Percentiles rank a stretch among this genome's conserved stretches.
Conservation (phyloP, 2,329 filamentous ascomycete species). For the Pleochaeta shiraiana region DNA sequence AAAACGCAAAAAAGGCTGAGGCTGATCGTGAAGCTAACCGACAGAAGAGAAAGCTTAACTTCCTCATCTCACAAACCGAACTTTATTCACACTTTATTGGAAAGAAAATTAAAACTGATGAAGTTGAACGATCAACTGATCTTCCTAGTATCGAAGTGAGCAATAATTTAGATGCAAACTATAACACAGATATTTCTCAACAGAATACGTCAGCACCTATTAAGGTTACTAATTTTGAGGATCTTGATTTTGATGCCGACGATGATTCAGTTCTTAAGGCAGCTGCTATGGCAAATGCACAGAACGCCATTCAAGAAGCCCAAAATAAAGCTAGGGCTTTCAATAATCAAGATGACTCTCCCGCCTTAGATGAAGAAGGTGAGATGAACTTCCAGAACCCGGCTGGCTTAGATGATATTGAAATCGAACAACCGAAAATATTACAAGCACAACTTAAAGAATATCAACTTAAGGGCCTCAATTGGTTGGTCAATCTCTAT, state of each 20-base stretch:
- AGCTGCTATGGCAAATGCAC: constrained; percentile 86
- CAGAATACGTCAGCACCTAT: constrained; percentile 29
- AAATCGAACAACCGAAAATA: constrained; percentile 85
- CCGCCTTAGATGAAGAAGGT: constrained; percentile 67
- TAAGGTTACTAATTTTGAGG: constrained; percentile 85
- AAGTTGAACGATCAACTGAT: constrained; percentile 77
- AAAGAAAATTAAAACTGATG: constrained; percentile 96
- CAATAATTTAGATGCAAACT: constrained; percentile 23
- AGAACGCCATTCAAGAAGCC: constrained; percentile 85
- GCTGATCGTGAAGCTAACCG: constrained; percentile 93
- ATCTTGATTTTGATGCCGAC: constrained; percentile 87
- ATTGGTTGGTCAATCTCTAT: constrained; percentile 97
- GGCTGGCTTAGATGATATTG: constrained; percentile 78
- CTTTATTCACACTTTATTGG: constrained; percentile 99
- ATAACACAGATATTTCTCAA: constrained; percentile 26
- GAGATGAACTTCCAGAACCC: constrained; percentile 99
- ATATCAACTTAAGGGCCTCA: constrained; percentile 97
- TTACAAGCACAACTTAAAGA: constrained; percentile 90
- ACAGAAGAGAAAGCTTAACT: constrained; percentile 97
- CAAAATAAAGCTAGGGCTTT: constrained; percentile 85
- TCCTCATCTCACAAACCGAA: constrained; percentile 96
- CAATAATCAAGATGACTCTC: constrained; percentile 47
- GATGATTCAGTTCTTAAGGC: constrained; percentile 64
- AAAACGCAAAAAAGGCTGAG: constrained; percentile 91
- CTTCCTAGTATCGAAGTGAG: constrained; percentile 46